Evolutionary conservation across 2,329 filamentous ascomycete genomes (phyloP).

Genomic region (Penicillium capsulatum): DNA sequence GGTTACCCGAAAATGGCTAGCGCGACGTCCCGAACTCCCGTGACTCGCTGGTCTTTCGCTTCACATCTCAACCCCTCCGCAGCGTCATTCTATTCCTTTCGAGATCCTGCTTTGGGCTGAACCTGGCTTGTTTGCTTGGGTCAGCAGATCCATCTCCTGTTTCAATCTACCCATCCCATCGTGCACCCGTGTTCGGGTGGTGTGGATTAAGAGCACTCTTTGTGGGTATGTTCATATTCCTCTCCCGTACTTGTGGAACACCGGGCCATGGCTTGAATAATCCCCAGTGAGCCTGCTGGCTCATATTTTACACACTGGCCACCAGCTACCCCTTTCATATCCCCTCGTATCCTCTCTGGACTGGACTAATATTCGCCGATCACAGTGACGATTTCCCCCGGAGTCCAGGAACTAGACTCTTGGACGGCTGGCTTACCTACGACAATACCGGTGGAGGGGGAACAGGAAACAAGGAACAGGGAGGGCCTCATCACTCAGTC

Average conservation of each 20-base stretch:
- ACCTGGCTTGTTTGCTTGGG: conserved; percentile 3
- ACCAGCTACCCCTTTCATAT: not conserved
- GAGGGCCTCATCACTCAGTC: conserved; percentile 16
- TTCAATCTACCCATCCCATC: not conserved
- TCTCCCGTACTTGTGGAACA: conserved; percentile 18
- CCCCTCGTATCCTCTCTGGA: not conserved
- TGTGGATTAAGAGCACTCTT: conserved; percentile 17
- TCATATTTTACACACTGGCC: not conserved
- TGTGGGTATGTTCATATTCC: conserved; percentile 23
- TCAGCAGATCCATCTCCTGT: not conserved
- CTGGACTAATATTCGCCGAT: no score
- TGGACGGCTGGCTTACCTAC: conserved; percentile 8
- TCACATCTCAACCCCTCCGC: conserved; percentile 25
- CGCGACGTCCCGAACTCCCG: conserved; percentile 22
- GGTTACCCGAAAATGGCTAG: conserved; percentile 21
- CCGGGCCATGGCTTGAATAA: conserved; percentile 7
- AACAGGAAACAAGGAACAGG: conserved; percentile 16
- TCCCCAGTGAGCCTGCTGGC: no score
- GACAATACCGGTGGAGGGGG: conserved; percentile 15
- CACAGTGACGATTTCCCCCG: conserved; percentile 1
- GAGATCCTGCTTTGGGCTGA: conserved; percentile 8
- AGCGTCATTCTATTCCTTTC: conserved; percentile 10
- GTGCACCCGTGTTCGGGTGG: conserved; percentile 1
- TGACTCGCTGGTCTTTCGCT: conserved; percentile 26
- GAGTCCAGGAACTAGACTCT: conserved; percentile 1